Evolutionary conservation across 345 rosid species (phyloP).

Genomic region (Salix exigua): DNA sequence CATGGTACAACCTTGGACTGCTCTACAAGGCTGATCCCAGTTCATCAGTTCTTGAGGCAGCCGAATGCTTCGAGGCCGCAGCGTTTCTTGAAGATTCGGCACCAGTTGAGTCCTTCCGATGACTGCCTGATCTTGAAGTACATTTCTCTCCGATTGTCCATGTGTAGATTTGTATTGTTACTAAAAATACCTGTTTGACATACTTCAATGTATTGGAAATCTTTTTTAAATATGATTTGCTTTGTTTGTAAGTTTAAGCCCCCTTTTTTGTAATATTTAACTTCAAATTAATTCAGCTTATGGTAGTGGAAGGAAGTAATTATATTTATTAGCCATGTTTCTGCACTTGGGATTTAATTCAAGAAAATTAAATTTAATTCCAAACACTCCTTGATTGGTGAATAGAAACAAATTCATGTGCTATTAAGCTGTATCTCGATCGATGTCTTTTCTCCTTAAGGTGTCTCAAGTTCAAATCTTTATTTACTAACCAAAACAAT

Average conservation of each 20-base stretch:
- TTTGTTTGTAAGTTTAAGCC: neutral
- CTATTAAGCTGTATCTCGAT: too few species aligned
- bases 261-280: neutral
- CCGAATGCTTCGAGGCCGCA: conserved; percentile 64
- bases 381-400: neutral
- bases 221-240: neutral
- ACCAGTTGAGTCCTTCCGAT: conserved; percentile 81
- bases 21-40: conserved; percentile 40
- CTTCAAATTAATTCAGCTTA: conserved; percentile 1
- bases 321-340: neutral
- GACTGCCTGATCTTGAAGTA: neutral
- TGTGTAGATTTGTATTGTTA: neutral
- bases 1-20: conserved; percentile 76
- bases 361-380: neutral
- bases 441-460: too few species aligned
- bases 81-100: conserved; percentile 55
- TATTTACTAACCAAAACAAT: neutral
- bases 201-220: neutral
- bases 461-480: too few species aligned
- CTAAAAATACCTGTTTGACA: neutral
- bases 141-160: neutral
- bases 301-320: neutral
- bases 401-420: neutral
- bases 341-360: neutral
- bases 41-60: conserved; percentile 44